Evolutionary conservation across 495 filamentous ascomycete species (phyloP), one percentile per base, ranked within the genome.

Genomic region (Hypoxylon lienhwacheense): DNA sequence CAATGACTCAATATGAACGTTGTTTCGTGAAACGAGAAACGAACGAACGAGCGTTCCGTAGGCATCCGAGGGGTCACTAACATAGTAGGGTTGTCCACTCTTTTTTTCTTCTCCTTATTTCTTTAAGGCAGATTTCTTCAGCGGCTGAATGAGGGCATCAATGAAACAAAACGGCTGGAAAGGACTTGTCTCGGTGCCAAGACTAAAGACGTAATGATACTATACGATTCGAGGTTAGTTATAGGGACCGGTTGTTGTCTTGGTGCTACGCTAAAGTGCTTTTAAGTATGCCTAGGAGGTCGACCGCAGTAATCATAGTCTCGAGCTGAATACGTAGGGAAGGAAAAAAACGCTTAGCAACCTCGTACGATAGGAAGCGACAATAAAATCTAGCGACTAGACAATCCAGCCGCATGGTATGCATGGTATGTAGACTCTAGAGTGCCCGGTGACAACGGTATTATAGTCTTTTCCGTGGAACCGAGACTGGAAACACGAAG

Each of bases 221-320:
- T 52, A 55, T 61, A 55, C 58, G 47, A 55, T 55, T 55, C 53
- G 52, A 52, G 52, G 52, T 61, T 61, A 52, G 58, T 41, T 35
- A 55, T 40, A 55, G 40, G 32, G 28, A 47, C 58, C 58, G 52
- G 58, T 52, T 52, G 41, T 42, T 42, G 26, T 42, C 37, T 29
- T 61, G 46, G 33, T 43, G 19, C 50, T 34, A 36, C 29, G 17
- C 21, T 44, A 24, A 34, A 52, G 57, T 40, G 40, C 58, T 61
- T 55, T 47, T 34, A 36, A 61, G 39, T 51, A 50, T 34, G 37
- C 19, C 33, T 54, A 45, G 11, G 10, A 31, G 12, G 39, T 37
- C 49, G 44, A 21, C 33, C 28, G 24, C 34, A 25, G 25, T 15
- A 24, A 19, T 25, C 19, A 37, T 29, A 10, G 31, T 17, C 26